Base-by-base conservation (phyloP, 495 filamentous ascomycete species). In the Aspergillus conjunctus region DNA sequence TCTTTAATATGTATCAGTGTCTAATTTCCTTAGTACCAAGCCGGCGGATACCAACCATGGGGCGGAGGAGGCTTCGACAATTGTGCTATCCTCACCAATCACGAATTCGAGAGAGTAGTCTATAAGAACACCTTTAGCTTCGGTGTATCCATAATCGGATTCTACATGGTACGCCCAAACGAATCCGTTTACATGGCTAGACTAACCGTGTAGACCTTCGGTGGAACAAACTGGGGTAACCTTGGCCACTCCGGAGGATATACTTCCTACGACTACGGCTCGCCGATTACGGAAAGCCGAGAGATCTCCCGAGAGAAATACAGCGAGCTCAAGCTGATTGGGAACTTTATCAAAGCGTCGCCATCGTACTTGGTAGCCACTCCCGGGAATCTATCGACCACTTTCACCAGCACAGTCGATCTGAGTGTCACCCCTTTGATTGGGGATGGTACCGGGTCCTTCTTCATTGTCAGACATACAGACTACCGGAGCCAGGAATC, bases 151-250 rank as follows among this genome's bases (percentile, higher is more conserved):
- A 80, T 89, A 31, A 73, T 90, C 54, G 87, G 86, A 49, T 66
- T 89, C 17, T 90, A 91, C 68, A 92, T 91, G 88, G 85, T 84
- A 66, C 55, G 73, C 54, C 56, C 37, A 15, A 15, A 6, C n/a
- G 54, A 6, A 20, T 7, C 26, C 17, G 21, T 3, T 34, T 7
- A 7, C 9, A 26, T 52, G 57, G 26, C 17, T 46, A 9, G 12
- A 49, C 58, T 68, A 66, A 68, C 34, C 45, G 37, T 39, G 33
- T 37, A 87, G 85, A 84, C 76, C 1, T 88, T 78, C 46, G 89
- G 89, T 34, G 89, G 88, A n/a, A 90, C 89, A 2, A 94, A 93
- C 70, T 93, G 90, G 91, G 91, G 90, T 12, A 92, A 93, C 64
- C 70, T 93, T 31, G 89, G 89, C 1, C 81, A 89, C 62, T 81